phyloP scores from a whole-genome alignment of 1,284 basidiomycete genomes.

The Phylloboletellus chloephorus region DNA sequence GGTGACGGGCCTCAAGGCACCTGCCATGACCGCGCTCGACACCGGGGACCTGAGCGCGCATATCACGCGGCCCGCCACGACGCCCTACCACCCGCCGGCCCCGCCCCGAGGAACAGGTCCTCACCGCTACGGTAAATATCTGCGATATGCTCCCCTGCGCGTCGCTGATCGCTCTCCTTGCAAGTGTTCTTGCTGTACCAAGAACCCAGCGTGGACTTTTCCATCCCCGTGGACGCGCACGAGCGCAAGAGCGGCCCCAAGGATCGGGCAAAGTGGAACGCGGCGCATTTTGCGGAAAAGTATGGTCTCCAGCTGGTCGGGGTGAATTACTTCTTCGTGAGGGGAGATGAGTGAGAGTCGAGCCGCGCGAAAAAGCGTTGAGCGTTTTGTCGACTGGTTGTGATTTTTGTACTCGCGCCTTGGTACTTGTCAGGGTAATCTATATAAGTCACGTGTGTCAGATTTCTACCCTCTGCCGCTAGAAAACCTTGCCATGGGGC shows the following conservation, averaged over 20 bases:
- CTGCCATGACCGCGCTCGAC: constrained; percentile 32
- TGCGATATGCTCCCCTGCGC: neutral
- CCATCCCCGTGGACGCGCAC: constrained; percentile 41
- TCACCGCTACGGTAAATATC: constrained; percentile 52
- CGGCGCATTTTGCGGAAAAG: constrained; percentile 45
- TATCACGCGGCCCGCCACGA: constrained; percentile 45
- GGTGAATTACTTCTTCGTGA: constrained; percentile 47
- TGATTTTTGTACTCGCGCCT: neutral
- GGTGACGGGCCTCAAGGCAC: constrained; percentile 54
- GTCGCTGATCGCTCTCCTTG: constrained; percentile 1
- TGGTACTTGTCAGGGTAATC: no score
- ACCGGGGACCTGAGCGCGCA: constrained; percentile 36
- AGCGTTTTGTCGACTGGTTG: no score
- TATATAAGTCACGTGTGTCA: no score
- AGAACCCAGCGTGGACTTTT: constrained; percentile 45
- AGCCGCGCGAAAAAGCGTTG: neutral
- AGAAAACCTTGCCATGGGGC: constrained; percentile 18
- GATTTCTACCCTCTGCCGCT: no score
- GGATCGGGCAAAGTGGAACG: constrained; percentile 51
- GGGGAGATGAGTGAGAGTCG: constrained; percentile 17
- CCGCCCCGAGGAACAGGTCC: constrained; percentile 51
- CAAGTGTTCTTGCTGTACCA: constrained; percentile 57
- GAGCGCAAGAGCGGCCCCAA: constrained; percentile 44
- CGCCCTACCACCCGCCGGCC: constrained; percentile 55
- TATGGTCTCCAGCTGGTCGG: constrained; percentile 55